Evolutionary conservation across 805 yeast species (phyloP).

Genomic region (Naumovozyma castellii): DNA sequence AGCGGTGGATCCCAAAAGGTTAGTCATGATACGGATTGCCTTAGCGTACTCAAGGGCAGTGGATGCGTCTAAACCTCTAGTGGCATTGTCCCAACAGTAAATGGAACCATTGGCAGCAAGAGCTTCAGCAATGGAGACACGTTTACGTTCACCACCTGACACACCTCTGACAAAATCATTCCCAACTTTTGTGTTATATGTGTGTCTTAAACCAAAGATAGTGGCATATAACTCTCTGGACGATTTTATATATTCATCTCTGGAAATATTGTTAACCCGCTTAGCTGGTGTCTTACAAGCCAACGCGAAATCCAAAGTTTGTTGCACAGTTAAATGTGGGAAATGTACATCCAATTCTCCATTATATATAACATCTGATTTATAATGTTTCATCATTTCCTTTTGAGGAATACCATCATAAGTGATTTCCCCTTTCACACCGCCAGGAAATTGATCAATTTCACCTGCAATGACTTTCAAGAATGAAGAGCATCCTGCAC

Average conservation of each 20-base stretch:
- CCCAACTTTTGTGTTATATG: conserved; percentile 57
- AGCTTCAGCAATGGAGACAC: conserved; percentile 66
- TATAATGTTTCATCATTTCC: conserved; percentile 30
- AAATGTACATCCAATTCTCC: conserved; percentile 58
- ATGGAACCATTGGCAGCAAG: conserved; percentile 47
- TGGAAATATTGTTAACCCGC: conserved; percentile 40
- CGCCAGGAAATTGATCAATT: conserved; percentile 28
- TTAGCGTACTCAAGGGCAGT: conserved; percentile 56
- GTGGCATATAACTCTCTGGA: conserved; percentile 46
- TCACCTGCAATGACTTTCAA: conserved; percentile 52
- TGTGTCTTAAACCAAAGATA: conserved; percentile 43
- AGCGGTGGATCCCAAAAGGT: conserved; percentile 41
- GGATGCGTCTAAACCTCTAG: conserved; percentile 70
- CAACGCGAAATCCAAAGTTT: conserved; percentile 49
- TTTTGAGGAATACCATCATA: conserved; percentile 40
- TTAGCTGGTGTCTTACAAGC: conserved; percentile 45
- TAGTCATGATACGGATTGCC: conserved; percentile 48
- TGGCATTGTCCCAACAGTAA: conserved; percentile 64
- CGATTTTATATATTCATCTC: conserved; percentile 40
- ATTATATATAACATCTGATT: conserved; percentile 55
- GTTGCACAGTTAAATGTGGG: conserved; percentile 51
- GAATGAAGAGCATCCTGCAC: conserved; percentile 65
- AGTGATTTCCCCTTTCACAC: conserved; percentile 40
- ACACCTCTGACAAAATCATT: conserved; percentile 61
- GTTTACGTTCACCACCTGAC: conserved; percentile 68